Conservation (phyloP, 441 rosid genomes). For the Bruguiera hainesii region DNA sequence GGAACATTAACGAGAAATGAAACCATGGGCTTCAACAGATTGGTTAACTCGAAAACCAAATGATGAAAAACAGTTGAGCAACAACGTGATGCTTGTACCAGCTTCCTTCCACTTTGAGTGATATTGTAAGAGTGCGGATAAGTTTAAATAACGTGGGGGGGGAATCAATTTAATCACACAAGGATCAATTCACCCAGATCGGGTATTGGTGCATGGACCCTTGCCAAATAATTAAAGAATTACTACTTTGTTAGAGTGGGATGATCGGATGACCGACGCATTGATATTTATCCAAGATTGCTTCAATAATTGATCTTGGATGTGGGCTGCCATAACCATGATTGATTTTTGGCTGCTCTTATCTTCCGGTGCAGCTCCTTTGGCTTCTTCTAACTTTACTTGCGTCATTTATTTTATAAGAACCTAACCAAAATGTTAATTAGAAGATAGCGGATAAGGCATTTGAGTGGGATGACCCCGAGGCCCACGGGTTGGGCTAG, state of each 20-base stretch:
- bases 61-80: not conserved
- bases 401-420: not conserved
- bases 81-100: not conserved
- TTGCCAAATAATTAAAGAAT: not conserved
- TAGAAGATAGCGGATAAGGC: conserved; percentile 29
- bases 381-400: not conserved
- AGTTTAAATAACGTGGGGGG: not conserved
- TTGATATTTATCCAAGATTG: not conserved
- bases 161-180: conserved; percentile 8
- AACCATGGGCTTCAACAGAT: not conserved
- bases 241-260: conserved; percentile 26
- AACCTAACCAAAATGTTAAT: not conserved
- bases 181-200: conserved; percentile 5
- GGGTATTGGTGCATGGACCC: conserved; percentile 1
- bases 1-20: not conserved
- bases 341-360: conserved; percentile 24
- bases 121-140: conserved; percentile 19
- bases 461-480: conserved; percentile 6
- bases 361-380: conserved; percentile 3
- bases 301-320: conserved; percentile 5
- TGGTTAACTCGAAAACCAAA: not conserved
- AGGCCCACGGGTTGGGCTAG: not conserved
- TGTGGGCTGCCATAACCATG: conserved; percentile 23
- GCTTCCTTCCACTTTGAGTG: not conserved
- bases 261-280: conserved; percentile 19